Evolutionary conservation across 192 early-diverging fungal species (phyloP), one percentile per base, ranked within the genome.

Genomic region (Gaertneriomyces semiglobifer): DNA sequence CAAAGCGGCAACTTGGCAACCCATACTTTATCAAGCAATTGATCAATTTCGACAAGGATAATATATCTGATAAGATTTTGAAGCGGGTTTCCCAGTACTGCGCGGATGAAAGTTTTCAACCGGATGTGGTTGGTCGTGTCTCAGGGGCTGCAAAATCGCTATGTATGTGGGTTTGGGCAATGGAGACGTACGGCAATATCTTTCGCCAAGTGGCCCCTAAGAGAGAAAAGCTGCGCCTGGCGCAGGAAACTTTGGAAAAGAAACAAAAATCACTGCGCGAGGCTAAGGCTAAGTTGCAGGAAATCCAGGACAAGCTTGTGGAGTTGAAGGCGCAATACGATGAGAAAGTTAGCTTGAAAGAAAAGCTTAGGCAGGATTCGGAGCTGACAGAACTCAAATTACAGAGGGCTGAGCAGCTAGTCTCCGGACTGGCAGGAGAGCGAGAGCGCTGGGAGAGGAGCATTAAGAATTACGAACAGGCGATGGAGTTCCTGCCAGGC

Each of bases 11-110:
- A 60, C 77, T 83, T 45, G 84, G 82, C 67, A 85, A 85, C 57
- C 80, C 84, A 20, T 80, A 85, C 74, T 84, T 85, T 66, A 85
- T 85, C 73, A 85, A 85, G 63, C 81, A 85, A 51, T 66, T 85
- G 25, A 76, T 85, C 45, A 72, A 74, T 56, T 85, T 85, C 60
- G 83, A 85, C 67, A 85, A 85, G 68, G 83, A 85, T 70, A 85
- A 85, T 62, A 85, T 85, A 41, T 75, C 73, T 14, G 81, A 83
- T 60, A 84, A 85, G 62, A 82, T 79, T 57, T 61, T 84, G 7
- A 85, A 83, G 51, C 60, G 71, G 40, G 81, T 79, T 11, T 77
- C 77, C 19, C 81, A 85, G 55, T 79, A 79, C 62, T 84, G 81
- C 53, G 74, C 79, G 2, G 82, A 85, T 58, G 81, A 83, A 58